Evolutionary conservation across 257 asterid genomes (phyloP), one percentile per base, ranked within the genome.

Genomic region (Scutellaria barbata): DNA sequence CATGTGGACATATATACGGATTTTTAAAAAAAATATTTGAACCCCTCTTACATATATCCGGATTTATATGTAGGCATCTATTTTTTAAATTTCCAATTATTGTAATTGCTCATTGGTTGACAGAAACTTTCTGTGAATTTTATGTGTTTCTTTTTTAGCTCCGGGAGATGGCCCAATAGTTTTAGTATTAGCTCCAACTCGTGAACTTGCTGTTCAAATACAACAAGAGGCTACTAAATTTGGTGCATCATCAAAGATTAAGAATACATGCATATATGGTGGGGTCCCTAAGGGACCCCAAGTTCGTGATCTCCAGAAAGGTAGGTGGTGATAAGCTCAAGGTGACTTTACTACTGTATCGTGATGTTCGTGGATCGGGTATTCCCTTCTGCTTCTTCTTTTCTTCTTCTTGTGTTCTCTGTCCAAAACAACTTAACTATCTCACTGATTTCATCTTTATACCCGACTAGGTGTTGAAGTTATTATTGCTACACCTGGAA

Each of bases 221-320:
- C 99, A 94, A 77, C 96, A 94, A 82, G 99, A 94, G 79, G 93
- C 97, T 66, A 78, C 96, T 80, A 94, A 94, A 76, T 94, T 94
- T 83, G 99, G 98, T 82, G 97, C 99, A 75, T 94, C 99, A 11
- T 94, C 99, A 45, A 90, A 89, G 96, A 91, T 94, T 84, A 94
- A 94, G 87, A 94, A 81, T 77, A 94, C 99, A 33, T 94, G 99
- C 97, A 89, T 94, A 74, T 94, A 94, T 80, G 99, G 99, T 70
- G 99, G 99, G 95, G 99, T 94, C 68, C 99, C 99, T 48, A 94
- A 94, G 92, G 99, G 99, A 55, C 99, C 99, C 62, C 99, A 94
- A 78, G 96, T 94, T 80, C 97, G 99, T 89, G 99, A 94, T 91
- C 99, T 94, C 79, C 99, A 94, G 99, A 94, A 94, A 94, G 99